Evolutionary conservation across 495 filamentous ascomycete species (phyloP), one percentile per base, ranked within the genome.

Genomic region (Acidiella bohemica): DNA sequence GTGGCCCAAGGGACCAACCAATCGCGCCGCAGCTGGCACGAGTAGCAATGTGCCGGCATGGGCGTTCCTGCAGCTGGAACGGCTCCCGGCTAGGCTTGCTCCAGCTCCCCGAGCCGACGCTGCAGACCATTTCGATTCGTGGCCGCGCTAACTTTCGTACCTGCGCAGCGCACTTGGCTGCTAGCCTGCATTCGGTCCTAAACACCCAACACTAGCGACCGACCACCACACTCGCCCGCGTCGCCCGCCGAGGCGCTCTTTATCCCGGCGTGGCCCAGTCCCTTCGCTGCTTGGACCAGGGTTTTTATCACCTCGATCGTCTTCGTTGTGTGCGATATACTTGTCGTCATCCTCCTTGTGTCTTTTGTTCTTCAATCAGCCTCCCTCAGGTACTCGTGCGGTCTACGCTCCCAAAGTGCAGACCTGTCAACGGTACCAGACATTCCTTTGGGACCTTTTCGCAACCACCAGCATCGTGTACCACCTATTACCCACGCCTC

Each of bases 251-350:
- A n/a, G 24, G 26, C 27, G 23, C 38, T 46, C 47, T 46, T 49
- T 50, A 46, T 44, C 22, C 46, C 24, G 28, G 17, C 18, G 7
- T 19, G 25, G 7, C 25, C 24, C 26, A 12, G 21, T 27, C 31
- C 29, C 30, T 18, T 32, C 47, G 34, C 43, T 46, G 32, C 23
- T 18, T 33, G 5, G 32, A 26, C 39, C 37, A 32, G 33, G 47
- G 42, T 41, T 41, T n/a, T 48, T 49, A 50, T 50, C 47, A 36
- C 36, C 36, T 32, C 29, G 35, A 41, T 25, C 36, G 24, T 47
- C 36, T 46, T 26, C 22, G 18, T 44, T 21, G 18, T 46, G 31
- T 26, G 24, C 42, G 23, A 38, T n/a, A 7, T 45, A 30, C 16
- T 49, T 42, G 31, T 9, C 19, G 23, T 17, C 14, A 25, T 45